Evolutionary conservation across 2,329 filamentous ascomycete species (phyloP), one percentile per base, ranked within the genome.

Genomic region (Laburnicola sp.): DNA sequence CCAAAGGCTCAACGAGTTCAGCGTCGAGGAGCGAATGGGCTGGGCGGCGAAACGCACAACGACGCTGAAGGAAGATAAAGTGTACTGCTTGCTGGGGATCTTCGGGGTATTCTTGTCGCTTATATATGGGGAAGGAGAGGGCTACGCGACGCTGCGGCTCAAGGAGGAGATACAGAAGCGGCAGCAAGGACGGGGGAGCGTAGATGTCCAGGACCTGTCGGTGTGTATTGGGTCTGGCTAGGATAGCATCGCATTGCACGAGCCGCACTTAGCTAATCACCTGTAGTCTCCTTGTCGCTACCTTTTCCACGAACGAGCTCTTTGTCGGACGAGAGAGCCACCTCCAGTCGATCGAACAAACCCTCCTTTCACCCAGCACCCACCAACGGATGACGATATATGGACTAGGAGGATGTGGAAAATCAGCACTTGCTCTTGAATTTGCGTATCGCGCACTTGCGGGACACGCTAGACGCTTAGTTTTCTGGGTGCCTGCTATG

Each of bases 391-490:
- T 41, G 45, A 42, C 39, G 16, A 28, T 42, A 42, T 42, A 42
- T 28, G 39, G 39, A 42, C 39, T 42, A 22, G 39, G 39, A 8
- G 39, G 39, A 16, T 34, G 25, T 11, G 49, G 49, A 11, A 52
- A 52, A 46, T 48, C 49, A 40, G 26, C 25, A 34, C 16, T 52
- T 22, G 49, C 45, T 4, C 40, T 76, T 31, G 63, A 72, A 21
- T 65, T 71, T 21, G 65, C 66, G 4, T 77, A 73, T 76, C 11
- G 74, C 65, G 1, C 40, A 49, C 11, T 8, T 45, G 31, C 60
- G 75, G 1, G 37, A 58, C 0, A 22, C 75, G 0, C 16, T 11
- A 22, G 43, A 30, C 31, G 27, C 11, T 22, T 38, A 9, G 32
- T 52, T 11, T 48, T 52, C 37, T 52, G 49, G 49, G 43, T 52